Evolutionary conservation across 1,139 yeast species (phyloP).

Genomic region (Hanseniaspora sp.): DNA sequence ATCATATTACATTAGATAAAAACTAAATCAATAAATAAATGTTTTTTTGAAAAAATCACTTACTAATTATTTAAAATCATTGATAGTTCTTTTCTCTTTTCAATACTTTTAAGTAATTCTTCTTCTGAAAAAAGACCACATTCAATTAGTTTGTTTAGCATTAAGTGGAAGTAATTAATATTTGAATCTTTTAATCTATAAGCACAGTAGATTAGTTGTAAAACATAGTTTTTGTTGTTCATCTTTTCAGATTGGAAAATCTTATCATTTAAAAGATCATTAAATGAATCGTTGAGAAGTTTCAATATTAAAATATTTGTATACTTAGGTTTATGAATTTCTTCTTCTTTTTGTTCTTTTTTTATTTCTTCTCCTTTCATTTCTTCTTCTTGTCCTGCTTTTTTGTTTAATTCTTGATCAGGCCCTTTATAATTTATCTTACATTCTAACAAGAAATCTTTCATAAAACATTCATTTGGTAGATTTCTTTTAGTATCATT

Average conservation of each 20-base stretch:
- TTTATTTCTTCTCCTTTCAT: slow-evolving; percentile 27
- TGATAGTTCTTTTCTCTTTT: slow-evolving; percentile 27
- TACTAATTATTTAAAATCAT: slow-evolving; percentile 18
- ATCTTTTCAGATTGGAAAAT: slow-evolving; percentile 16
- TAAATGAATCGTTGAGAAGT: slow-evolving; percentile 4
- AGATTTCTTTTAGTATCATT: slow-evolving; percentile 11
- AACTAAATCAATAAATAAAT: no score
- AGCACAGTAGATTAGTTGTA: slow-evolving; percentile 30
- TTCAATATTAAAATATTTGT: slow-evolving; percentile 4
- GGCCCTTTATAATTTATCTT: neutral
- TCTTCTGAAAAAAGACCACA: slow-evolving; percentile 21
- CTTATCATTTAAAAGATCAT: neutral
- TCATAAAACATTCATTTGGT: slow-evolving; percentile 5
- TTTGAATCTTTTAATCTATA: slow-evolving; percentile 28
- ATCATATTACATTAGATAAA: slow-evolving; percentile 5
- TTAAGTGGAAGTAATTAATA: slow-evolving; percentile 24
- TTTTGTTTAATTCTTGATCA: neutral
- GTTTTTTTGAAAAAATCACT: no score
- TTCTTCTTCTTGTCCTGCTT: neutral
- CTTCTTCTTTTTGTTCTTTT: slow-evolving; percentile 30
- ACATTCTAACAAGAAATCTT: neutral
- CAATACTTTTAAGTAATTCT: slow-evolving; percentile 24
- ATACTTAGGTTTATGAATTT: neutral
- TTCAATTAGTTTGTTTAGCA: slow-evolving; percentile 25
- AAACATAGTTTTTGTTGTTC: slow-evolving; percentile 19